Conservation (phyloP, 75 land plant species). For the Cunninghamia lanceolata region DNA sequence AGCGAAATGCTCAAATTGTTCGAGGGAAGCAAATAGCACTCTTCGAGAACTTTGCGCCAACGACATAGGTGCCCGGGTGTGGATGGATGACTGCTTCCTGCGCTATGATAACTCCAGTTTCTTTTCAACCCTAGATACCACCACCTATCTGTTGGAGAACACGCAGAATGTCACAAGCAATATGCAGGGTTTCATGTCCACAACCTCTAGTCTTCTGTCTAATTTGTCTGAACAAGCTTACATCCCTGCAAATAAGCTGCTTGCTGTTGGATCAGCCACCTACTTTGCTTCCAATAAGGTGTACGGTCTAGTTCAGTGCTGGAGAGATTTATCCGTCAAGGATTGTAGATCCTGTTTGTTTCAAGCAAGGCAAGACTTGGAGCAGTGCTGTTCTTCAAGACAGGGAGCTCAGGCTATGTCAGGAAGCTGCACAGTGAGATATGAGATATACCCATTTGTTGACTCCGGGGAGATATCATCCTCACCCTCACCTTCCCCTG, state of each 20-base stretch:
- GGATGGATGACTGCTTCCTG: constrained; percentile 5
- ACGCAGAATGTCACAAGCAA: neutral
- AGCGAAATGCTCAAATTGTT: neutral
- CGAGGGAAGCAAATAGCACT: neutral
- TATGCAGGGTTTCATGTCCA: neutral
- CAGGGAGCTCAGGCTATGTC: neutral
- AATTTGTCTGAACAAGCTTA: neutral
- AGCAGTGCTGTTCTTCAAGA: neutral
- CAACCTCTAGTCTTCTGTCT: neutral
- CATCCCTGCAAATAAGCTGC: neutral
- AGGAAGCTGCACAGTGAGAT: neutral
- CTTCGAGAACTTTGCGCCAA: neutral
- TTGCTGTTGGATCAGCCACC: neutral
- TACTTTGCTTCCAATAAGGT: neutral
- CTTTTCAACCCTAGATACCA: neutral
- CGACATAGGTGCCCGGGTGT: neutral
- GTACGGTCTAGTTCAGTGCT: neutral
- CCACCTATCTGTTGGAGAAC: neutral
- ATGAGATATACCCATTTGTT: neutral
- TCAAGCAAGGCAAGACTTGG: neutral
- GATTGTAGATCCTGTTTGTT: neutral
- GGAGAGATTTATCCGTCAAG: neutral
- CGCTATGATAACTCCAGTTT: constrained; percentile 1
- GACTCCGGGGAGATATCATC: neutral
- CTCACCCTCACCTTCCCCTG: too few relatives aligned